Conservation (phyloP, 371 early-diverging fungal genomes). For the Mortierella sp. region DNA sequence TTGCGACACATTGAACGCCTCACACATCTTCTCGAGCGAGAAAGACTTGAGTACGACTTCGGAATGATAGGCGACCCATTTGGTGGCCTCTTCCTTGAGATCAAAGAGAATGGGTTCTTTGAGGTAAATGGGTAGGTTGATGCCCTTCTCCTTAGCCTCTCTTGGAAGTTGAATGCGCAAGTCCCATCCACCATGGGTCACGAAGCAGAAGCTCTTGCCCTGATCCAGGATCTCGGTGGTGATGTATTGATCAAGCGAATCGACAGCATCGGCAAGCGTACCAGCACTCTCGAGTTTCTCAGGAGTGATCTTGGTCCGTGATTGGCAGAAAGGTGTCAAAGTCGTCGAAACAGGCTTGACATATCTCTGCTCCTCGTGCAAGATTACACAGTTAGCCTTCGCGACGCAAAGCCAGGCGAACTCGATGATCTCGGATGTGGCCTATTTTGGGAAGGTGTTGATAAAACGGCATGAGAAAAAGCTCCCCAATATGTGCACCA, state of each 20-base stretch:
- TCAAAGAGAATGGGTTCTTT: slow-evolving; percentile 76
- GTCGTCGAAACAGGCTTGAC: slow-evolving; percentile 76
- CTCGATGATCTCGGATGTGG: slow-evolving; percentile 68
- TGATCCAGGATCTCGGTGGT: slow-evolving; percentile 64
- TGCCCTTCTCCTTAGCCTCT: slow-evolving; percentile 75
- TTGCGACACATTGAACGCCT: slow-evolving; percentile 61
- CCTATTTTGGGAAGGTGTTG: slow-evolving; percentile 30
- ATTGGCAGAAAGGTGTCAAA: slow-evolving; percentile 72
- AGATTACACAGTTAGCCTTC: slow-evolving; percentile 55
- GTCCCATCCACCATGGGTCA: slow-evolving; percentile 82
- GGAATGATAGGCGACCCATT: slow-evolving; percentile 73
- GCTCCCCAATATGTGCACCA: too few relatives aligned
- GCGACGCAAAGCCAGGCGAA: slow-evolving; percentile 59
- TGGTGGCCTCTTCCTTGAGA: slow-evolving; percentile 75
- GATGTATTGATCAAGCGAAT: slow-evolving; percentile 68
- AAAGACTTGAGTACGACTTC: slow-evolving; percentile 64
- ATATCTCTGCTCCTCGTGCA: slow-evolving; percentile 70
- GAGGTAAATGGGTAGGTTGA: slow-evolving; percentile 70
- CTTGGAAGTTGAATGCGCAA: slow-evolving; percentile 78
- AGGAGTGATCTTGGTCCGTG: slow-evolving; percentile 74
- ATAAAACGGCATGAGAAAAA: slow-evolving; percentile 3
- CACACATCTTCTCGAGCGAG: slow-evolving; percentile 73
- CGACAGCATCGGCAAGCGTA: slow-evolving; percentile 68
- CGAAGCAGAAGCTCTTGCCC: slow-evolving; percentile 74
- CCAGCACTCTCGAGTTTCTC: slow-evolving; percentile 64